Evolutionary conservation across 2,329 filamentous ascomycete genomes (phyloP), one percentile per base, ranked within the genome.

Genomic region (Aspergillus clavatus): DNA sequence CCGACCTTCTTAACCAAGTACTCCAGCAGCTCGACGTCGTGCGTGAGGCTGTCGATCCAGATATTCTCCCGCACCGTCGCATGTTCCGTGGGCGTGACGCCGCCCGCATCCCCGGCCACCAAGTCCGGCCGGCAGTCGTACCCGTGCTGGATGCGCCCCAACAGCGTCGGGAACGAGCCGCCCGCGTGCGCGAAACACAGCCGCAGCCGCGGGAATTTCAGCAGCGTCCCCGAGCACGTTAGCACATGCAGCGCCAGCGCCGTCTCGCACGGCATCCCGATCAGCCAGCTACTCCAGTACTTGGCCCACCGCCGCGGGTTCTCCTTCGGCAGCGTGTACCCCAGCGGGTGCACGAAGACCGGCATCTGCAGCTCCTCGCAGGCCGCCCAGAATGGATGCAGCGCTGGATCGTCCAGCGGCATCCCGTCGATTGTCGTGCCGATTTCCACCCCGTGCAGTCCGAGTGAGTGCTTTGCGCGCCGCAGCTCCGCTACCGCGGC

Each of bases 1-100:
- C 53, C 53, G 11, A 56, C 49, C 37, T 56, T 56, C 24, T 54
- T 56, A n/a, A 49, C 53, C 12, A 56, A 40, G 27, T 46, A 45
- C 27, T 54, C 40, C 7, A 56, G 41, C 23, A 56, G 33, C 26
- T 56, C 53, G 0, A 44, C 49, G 23, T 56, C 53, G 24, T 56
- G 53, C 19, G 51, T 50, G 26, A 55, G 26, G n/a, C 48, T 44
- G 12, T 50, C 47, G 7, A 50, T 47, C 47, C 47, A 50, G 29
- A 50, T 50, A 37, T 50, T 50, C 16, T 40, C 37, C 1, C 40
- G 35, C 23, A 41, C n/a, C 4, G 40, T 46, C 8, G 37, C 47
- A 38, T 50, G 47, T 10, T 50, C 47, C 23, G 19, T 41, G 3
- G 47, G 47, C 3, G 43, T 46, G 19, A 50, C 37, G 1, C 44